Evolutionary conservation across 345 rosid species (phyloP).

Genomic region (Iberis pinnata): DNA sequence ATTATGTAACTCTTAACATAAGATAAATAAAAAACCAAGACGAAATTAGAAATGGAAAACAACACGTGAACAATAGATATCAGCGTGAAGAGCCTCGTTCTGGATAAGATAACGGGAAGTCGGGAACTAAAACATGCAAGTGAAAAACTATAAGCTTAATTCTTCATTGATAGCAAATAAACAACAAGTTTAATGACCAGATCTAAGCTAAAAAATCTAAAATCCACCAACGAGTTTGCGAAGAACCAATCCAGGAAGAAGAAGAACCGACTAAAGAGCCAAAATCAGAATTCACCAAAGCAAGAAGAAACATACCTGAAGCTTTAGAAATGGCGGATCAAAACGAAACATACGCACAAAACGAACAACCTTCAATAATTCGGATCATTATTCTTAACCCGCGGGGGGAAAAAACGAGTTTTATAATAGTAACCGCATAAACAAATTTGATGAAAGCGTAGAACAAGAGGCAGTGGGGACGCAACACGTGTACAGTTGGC

Average conservation of each 20-base stretch:
- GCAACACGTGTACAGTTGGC: slow-evolving; percentile 26
- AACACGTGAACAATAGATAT: too few species aligned
- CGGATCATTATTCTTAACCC: slow-evolving; percentile 12
- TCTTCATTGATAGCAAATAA: not conserved
- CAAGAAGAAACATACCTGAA: slow-evolving; percentile 15
- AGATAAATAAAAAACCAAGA: too few species aligned
- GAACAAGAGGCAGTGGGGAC: slow-evolving; percentile 5
- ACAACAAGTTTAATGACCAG: slow-evolving; percentile 2
- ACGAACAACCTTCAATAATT: slow-evolving; percentile 7
- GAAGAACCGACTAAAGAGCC: not conserved
- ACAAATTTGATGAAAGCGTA: slow-evolving; percentile 12
- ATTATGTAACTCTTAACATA: too few species aligned
- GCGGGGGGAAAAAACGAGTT: slow-evolving; percentile 4
- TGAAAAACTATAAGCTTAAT: too few species aligned
- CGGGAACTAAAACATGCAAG: not conserved
- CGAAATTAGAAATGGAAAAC: too few species aligned
- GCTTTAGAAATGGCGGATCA: slow-evolving; percentile 28
- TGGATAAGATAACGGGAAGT: not conserved
- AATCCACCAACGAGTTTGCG: slow-evolving; percentile 5
- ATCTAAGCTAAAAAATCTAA: slow-evolving; percentile 12
- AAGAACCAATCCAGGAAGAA: slow-evolving; percentile 6
- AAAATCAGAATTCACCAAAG: not conserved
- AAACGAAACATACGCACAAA: slow-evolving; percentile 30
- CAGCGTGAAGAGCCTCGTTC: slow-evolving; percentile 15
- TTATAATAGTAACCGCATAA: slow-evolving; percentile 8